Evolutionary conservation across 805 yeast species (phyloP).

Genomic region (Tetrapisispora nanseiensis): DNA sequence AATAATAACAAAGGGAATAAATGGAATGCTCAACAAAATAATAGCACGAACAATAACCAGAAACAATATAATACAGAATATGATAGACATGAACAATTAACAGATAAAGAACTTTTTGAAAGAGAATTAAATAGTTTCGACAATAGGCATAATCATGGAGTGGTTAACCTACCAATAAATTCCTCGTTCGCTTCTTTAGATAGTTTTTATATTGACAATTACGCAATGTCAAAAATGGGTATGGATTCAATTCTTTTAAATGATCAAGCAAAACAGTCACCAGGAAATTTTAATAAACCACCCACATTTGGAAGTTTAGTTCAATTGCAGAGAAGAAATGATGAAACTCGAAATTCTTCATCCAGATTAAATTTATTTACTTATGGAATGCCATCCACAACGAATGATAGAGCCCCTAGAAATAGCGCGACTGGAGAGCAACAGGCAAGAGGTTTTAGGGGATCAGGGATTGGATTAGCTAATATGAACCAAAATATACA

Average conservation of each 20-base stretch:
- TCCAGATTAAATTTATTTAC: constrained; percentile 2
- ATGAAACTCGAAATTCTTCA: neutral
- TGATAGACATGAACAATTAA: constrained; percentile 3
- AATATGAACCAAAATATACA: neutral
- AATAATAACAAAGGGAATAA: neutral
- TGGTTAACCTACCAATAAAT: constrained; percentile 56
- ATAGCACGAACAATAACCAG: constrained; percentile 4
- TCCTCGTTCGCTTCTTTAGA: constrained; percentile 71
- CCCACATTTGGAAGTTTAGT: constrained; percentile 5
- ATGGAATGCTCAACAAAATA: neutral
- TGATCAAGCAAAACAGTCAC: neutral
- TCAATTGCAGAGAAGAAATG: constrained; percentile 4
- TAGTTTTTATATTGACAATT: constrained; percentile 49
- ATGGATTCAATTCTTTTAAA: constrained; percentile 6
- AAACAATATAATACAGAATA: constrained; percentile 4
- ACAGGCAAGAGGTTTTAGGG: neutral
- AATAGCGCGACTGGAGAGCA: neutral
- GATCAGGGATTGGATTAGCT: constrained; percentile 1
- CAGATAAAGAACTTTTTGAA: constrained; percentile 14
- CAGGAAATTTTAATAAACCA: neutral
- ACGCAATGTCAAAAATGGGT: constrained; percentile 26
- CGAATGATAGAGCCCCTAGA: constrained; percentile 8
- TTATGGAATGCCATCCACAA: constrained; percentile 1
- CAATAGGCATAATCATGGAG: constrained; percentile 18
- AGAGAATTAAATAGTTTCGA: constrained; percentile 20